Evolutionary conservation across 805 yeast genomes (phyloP).

Genomic region (Tetrapisispora fleetii): DNA sequence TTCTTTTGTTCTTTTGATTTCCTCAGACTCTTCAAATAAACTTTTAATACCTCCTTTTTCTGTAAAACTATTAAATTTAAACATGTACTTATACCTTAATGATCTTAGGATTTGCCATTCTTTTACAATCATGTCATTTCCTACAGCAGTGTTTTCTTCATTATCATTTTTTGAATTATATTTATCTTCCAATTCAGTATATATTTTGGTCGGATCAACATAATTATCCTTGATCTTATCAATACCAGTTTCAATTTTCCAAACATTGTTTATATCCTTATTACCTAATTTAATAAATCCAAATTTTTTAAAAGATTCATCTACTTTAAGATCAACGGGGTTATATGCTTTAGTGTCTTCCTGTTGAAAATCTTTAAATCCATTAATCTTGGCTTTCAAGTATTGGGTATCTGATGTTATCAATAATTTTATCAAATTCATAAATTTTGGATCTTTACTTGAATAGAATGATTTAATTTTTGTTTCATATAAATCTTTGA

Average conservation of each 20-base stretch:
- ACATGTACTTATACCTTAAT: slow-evolving; percentile 31
- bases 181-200: slow-evolving; percentile 8
- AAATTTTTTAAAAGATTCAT: slow-evolving; percentile 21
- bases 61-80: slow-evolving; percentile 30
- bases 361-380: slow-evolving; percentile 17
- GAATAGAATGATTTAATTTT: slow-evolving; percentile 17
- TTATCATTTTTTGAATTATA: slow-evolving; percentile 1
- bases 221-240: slow-evolving; percentile 20
- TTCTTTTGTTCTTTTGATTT: slow-evolving; percentile 7
- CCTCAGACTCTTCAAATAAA: slow-evolving; percentile 24
- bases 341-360: slow-evolving; percentile 6
- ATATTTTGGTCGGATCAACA: slow-evolving; percentile 16
- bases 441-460: slow-evolving; percentile 17
- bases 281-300: slow-evolving; percentile 27
- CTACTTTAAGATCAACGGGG: slow-evolving; percentile 1
- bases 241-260: slow-evolving; percentile 36
- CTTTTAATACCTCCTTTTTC: slow-evolving; percentile 32
- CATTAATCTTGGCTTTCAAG: slow-evolving; percentile 15
- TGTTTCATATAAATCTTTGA: slow-evolving; percentile 10
- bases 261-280: slow-evolving; percentile 24
- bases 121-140: slow-evolving; percentile 16
- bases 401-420: slow-evolving; percentile 10
- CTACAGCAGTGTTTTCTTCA: background rate
- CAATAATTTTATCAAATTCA: slow-evolving; percentile 7
- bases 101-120: slow-evolving; percentile 38